These are phyloP conservation scores for Globisporangium mamillatum DNA, from an alignment of 352 stramenopile species.

Conservation along the genomic window DNA sequence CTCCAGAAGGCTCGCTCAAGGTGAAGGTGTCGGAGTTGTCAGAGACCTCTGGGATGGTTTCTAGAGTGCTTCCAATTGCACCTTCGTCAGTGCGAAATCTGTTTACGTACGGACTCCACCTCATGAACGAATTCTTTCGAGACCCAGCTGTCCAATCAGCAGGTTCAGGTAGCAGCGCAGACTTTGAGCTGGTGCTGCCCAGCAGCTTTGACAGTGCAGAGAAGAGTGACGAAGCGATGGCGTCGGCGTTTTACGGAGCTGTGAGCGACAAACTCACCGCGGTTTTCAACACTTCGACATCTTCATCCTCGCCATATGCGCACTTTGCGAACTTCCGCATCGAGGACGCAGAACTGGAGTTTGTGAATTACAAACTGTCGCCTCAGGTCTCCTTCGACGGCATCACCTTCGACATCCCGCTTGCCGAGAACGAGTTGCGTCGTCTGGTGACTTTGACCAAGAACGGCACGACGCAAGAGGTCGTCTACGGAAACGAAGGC, in stretches of 20 bases:
- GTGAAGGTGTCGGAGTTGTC: conserved; percentile 20
- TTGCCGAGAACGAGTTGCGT: conserved; percentile 32
- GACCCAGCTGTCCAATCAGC: conserved; percentile 27
- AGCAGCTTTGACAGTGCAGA: conserved; percentile 16
- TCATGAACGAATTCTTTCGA: conserved; percentile 46
- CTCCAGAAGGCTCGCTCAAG: conserved; percentile 14
- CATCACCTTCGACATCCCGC: conserved; percentile 43
- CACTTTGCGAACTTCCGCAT: conserved; percentile 35
- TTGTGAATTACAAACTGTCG: conserved; percentile 28
- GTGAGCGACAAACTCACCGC: conserved; percentile 25
- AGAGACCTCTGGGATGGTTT: background rate
- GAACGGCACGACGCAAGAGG: conserved; percentile 28
- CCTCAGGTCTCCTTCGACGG: conserved; percentile 35
- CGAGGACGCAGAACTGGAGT: conserved; percentile 29
- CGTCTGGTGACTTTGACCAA: conserved; percentile 27
- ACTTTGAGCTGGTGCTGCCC: conserved; percentile 26
- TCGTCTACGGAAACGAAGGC: conserved; percentile 15
- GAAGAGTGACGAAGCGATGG: conserved; percentile 21
- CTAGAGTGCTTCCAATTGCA: conserved; percentile 29
- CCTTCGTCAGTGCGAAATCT: conserved; percentile 25
- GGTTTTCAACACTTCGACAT: conserved; percentile 18
- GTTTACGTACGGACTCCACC: conserved; percentile 26
- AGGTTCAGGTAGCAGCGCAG: conserved; percentile 5
- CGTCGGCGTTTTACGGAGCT: conserved; percentile 22
- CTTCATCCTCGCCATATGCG: conserved; percentile 1